phyloP scores from a whole-genome alignment of 495 filamentous ascomycete genomes.

The Aspergillus saccharolyticus region DNA sequence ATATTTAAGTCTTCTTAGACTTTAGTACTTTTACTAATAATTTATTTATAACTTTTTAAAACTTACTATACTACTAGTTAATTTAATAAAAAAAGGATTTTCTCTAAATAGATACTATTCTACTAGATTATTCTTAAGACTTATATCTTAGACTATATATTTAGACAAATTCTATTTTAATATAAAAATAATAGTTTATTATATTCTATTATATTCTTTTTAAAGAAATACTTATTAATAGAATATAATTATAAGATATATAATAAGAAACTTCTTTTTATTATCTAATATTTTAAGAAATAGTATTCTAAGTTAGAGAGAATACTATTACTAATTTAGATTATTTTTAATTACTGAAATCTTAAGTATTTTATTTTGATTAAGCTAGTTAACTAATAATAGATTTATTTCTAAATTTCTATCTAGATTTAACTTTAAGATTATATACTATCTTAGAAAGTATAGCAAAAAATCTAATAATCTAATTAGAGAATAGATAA shows the following conservation, averaged over 20 bases:
- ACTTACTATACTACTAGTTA: too few relatives aligned
- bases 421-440: conserved; percentile 6
- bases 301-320: conserved; percentile 5
- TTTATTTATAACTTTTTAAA: too few relatives aligned
- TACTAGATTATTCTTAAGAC: too few relatives aligned
- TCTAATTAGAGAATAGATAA: background rate
- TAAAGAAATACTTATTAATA: background rate
- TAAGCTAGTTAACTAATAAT: conserved; percentile 2
- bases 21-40: too few relatives aligned
- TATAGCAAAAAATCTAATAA: conserved; percentile 4
- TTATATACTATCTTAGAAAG: background rate
- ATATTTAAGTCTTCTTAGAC: background rate
- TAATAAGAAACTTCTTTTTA: conserved; percentile 5
- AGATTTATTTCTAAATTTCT: conserved; percentile 2
- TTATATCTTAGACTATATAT: background rate
- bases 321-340: conserved; percentile 1
- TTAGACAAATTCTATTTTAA: background rate
- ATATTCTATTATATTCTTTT: conserved; percentile 2
- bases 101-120: too few relatives aligned
- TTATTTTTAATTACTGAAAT: conserved; percentile 1
- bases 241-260: too few relatives aligned
- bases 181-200: background rate
- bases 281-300: conserved; percentile 10
- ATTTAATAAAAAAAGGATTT: too few relatives aligned
- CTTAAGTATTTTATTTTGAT: conserved; percentile 8